A percentile compares a stretch with the other conserved stretches of the same genome.
These are phyloP conservation scores for Fusarium proliferatum DNA, from an alignment of 2,329 filamentous ascomycete species.

Conservation along the genomic window DNA sequence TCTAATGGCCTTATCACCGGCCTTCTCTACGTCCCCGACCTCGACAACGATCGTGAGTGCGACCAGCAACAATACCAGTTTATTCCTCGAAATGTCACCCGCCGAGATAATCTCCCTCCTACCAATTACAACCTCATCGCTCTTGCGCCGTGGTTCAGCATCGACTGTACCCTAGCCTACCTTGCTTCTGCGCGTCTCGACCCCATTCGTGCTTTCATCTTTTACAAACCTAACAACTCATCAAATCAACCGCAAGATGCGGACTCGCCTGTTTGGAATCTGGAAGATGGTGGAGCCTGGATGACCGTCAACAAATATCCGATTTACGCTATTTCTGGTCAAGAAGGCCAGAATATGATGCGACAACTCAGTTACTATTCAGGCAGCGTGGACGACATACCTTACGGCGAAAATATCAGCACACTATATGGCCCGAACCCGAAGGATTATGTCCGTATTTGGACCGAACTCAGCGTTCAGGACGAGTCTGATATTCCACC, in stretches of 20 bases:
- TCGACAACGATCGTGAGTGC: constrained; percentile 70
- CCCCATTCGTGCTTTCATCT: constrained; percentile 71
- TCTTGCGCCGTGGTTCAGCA: constrained; percentile 85
- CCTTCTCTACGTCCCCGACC: constrained; percentile 85
- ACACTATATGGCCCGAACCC: constrained; percentile 65
- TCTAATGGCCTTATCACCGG: constrained; percentile 75
- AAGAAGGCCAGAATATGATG: constrained; percentile 75
- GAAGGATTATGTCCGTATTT: constrained; percentile 70
- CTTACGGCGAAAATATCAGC: constrained; percentile 67
- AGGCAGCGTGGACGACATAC: constrained; percentile 73
- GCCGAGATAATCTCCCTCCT: constrained; percentile 73
- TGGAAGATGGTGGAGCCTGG: constrained; percentile 79
- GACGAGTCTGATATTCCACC: constrained; percentile 68
- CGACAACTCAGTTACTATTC: constrained; percentile 79
- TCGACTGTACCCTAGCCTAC: constrained; percentile 78
- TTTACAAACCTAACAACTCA: constrained; percentile 68
- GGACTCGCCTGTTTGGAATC: constrained; percentile 74
- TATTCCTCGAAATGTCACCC: constrained; percentile 80
- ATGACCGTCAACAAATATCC: constrained; percentile 77
- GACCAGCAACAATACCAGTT: constrained; percentile 69
- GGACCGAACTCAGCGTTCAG: constrained; percentile 63
- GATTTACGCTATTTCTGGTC: constrained; percentile 82
- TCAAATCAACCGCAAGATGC: constrained; percentile 72
- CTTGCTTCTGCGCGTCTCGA: constrained; percentile 70
- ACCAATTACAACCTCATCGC: constrained; percentile 81